Base-by-base conservation (phyloP, 345 rosid species). In the Citrus reticulata region DNA sequence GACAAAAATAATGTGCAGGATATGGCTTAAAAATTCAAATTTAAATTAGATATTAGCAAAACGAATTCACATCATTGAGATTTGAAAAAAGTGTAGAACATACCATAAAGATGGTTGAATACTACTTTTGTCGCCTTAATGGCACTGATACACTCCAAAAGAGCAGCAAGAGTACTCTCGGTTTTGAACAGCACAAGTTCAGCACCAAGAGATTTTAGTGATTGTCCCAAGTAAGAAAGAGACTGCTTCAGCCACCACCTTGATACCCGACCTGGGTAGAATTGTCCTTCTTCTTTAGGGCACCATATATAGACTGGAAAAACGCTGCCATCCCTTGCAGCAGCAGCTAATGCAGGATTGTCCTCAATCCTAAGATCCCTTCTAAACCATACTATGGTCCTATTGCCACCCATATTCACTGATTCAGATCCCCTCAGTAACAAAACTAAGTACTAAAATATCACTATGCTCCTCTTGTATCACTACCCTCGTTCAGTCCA, bases 191-290 rank as follows among this genome's bases (percentile, higher is more conserved):
- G 66, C 77, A 88, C 81, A 76, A 93, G 98, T 24, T 90, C 87
- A 69, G 92, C 92, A 71, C 98, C 98, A 67, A 95, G 89, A 75
- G 98, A 87, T 74, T 87, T 87, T 79, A 93, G 82, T 10, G 98
- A 91, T 65, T 88, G 90, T 67, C 82, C 78, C 84, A 93, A 86
- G 81, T 88, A 94, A 66, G 78, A 24, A 40, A 92, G 91, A 62
- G 98, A 93, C 84, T 91, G 95, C 88, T 95, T 93, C 85, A 95
- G 87, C 99, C 99, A 95, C 99, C 98, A 95, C 85, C 98, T 86
- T 0, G 99, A 95, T 54, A 92, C 97, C 35, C 99, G 94, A 66
- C 98, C 98, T 0, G 97, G 96, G 82, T 88, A 92, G 86, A 93
- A 95, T 57, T 93, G 95, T 37, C 90, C 96, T 85, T 95, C 98